Evolutionary conservation across 495 filamentous ascomycete species (phyloP).

Genomic region (Podospora sp.): DNA sequence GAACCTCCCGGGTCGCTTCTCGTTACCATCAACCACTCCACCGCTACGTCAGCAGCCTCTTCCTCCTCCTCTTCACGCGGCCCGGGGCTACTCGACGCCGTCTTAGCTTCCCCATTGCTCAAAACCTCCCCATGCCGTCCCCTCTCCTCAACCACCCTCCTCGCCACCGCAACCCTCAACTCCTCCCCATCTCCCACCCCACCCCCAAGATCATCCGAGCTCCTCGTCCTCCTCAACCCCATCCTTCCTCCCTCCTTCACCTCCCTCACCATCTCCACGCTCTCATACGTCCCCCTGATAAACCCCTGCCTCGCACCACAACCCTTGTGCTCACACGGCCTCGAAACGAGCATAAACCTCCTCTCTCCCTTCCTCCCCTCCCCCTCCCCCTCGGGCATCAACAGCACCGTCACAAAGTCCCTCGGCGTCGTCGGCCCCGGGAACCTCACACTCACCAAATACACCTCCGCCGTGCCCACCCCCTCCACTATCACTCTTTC

Average conservation of each 20-base stretch:
- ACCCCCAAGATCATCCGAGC: conserved; percentile 15
- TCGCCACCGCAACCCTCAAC: conserved; percentile 34
- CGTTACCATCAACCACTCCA: conserved; percentile 98
- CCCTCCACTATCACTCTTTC: conserved; percentile 59
- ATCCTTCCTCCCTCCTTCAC: conserved; percentile 59
- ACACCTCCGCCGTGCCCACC: conserved; percentile 67
- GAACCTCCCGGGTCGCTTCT: conserved; percentile 91
- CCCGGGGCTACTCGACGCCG: neutral
- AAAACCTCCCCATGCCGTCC: conserved; percentile 8
- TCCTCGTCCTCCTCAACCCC: conserved; percentile 37
- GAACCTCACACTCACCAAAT: conserved; percentile 84
- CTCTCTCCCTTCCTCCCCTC: conserved; percentile 30
- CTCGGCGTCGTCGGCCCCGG: conserved; percentile 83
- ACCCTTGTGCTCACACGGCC: conserved; percentile 76
- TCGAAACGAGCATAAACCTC: conserved; percentile 85
- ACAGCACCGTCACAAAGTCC: conserved; percentile 80
- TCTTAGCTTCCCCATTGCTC: conserved; percentile 9
- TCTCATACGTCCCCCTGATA: conserved; percentile 86
- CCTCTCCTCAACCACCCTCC: conserved; percentile 21
- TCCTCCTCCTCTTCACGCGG: conserved; percentile 44
- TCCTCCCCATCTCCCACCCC: neutral
- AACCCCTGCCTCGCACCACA: conserved; percentile 68
- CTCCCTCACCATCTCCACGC: conserved; percentile 88
- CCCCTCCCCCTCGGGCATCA: conserved; percentile 54
- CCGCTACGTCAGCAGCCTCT: conserved; percentile 50